These are phyloP conservation scores for Lentinula guzmanii DNA, from an alignment of 768 basidiomycete genomes.

Conservation along the genomic window DNA sequence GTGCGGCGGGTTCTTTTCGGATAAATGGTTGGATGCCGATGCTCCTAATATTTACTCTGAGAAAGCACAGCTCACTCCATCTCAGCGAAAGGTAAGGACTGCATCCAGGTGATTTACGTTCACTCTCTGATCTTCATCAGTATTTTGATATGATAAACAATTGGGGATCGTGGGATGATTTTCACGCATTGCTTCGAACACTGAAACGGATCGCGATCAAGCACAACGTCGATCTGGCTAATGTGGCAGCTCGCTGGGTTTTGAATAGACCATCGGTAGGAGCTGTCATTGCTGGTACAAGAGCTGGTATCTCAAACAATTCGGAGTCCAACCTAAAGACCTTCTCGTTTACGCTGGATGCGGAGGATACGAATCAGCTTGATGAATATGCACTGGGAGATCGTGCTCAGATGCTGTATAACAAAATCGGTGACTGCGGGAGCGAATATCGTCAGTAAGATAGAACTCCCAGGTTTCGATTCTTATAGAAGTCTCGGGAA, in stretches of 20 bases:
- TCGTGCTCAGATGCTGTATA: slow-evolving; percentile 28
- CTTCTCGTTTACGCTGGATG: slow-evolving; percentile 36
- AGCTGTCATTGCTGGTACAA: slow-evolving; percentile 52
- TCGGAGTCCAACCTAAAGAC: slow-evolving; percentile 44
- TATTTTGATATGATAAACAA: slow-evolving; percentile 52
- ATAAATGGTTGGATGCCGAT: slow-evolving; percentile 42
- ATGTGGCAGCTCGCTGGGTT: slow-evolving; percentile 57
- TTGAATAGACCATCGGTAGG: slow-evolving; percentile 51
- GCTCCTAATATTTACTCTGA: slow-evolving; percentile 46
- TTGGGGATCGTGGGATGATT: slow-evolving; percentile 54
- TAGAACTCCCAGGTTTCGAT: too few relatives aligned
- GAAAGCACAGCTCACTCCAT: slow-evolving; percentile 42
- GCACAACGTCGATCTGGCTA: slow-evolving; percentile 47
- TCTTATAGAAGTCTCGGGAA: not conserved
- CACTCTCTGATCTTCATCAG: slow-evolving; percentile 19
- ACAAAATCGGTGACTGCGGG: slow-evolving; percentile 51
- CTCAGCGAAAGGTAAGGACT: slow-evolving; percentile 47
- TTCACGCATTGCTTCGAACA: slow-evolving; percentile 40
- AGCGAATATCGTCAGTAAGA: slow-evolving; percentile 35
- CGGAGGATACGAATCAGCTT: slow-evolving; percentile 38
- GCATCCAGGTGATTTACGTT: not conserved
- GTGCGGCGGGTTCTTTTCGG: slow-evolving; percentile 59
- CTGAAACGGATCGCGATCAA: slow-evolving; percentile 43
- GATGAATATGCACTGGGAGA: slow-evolving; percentile 36
- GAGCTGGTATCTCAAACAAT: slow-evolving; percentile 52